These are phyloP conservation scores for Phytopythium cucurbitacearum DNA, from an alignment of 352 stramenopile species.

Conservation along the genomic window DNA sequence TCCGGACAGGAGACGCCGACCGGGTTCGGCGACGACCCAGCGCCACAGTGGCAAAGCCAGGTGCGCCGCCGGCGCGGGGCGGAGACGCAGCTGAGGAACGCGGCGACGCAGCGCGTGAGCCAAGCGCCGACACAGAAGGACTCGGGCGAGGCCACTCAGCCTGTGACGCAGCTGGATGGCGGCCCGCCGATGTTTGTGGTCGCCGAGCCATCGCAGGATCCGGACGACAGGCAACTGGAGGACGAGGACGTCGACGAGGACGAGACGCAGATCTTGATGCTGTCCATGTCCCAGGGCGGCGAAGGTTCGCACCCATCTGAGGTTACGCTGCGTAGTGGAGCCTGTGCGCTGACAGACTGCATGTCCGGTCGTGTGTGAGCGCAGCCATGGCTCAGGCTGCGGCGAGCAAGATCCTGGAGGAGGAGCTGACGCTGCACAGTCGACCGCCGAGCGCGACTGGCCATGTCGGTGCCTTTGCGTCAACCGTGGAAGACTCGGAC, in stretches of 20 bases:
- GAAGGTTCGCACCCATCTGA: slow-evolving; percentile 15
- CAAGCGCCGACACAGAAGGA: slow-evolving; percentile 22
- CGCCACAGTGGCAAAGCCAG: slow-evolving; percentile 6
- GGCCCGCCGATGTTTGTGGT: slow-evolving; percentile 43
- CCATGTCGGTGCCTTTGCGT: not conserved
- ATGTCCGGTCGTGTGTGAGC: not conserved
- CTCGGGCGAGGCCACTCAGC: slow-evolving; percentile 16
- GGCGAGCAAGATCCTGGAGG: slow-evolving; percentile 40
- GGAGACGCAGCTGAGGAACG: slow-evolving; percentile 15
- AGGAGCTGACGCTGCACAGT: slow-evolving; percentile 25
- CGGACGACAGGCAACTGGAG: slow-evolving; percentile 8
- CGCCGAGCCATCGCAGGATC: slow-evolving; percentile 16
- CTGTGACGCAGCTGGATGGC: slow-evolving; percentile 14
- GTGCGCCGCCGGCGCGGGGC: slow-evolving; percentile 32
- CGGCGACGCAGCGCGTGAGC: slow-evolving; percentile 46
- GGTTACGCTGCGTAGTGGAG: no score
- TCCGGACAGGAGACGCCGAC: slow-evolving; percentile 50
- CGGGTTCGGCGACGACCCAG: slow-evolving; percentile 54
- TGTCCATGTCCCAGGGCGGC: slow-evolving; percentile 54
- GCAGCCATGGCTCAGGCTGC: slow-evolving; percentile 3
- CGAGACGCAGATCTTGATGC: slow-evolving; percentile 79
- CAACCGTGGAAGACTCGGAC: slow-evolving; percentile 36
- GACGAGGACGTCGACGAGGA: slow-evolving; percentile 62
- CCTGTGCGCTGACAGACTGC: slow-evolving; percentile 1
- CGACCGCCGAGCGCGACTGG: no score